Percentiles rank a stretch among this genome's conserved stretches.
Evolutionary conservation across 306 rosid species (phyloP).

Genomic region (Malus asiatica): DNA sequence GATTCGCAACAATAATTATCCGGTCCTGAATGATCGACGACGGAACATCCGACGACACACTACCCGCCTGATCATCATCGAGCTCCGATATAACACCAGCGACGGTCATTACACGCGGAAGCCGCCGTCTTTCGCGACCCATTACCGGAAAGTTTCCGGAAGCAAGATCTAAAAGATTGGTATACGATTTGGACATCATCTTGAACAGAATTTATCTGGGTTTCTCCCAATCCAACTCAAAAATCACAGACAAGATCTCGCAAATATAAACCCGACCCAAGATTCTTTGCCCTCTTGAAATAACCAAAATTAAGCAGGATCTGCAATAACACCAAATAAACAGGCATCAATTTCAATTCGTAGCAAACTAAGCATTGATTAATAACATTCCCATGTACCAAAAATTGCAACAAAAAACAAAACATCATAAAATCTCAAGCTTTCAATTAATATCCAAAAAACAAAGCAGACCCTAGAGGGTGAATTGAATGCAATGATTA

Average conservation of each 20-base stretch:
- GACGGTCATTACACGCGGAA: conserved; percentile 53
- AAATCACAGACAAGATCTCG: conserved; percentile 16
- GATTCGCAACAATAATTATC: conserved; percentile 50
- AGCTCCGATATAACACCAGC: conserved; percentile 55
- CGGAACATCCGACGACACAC: conserved; percentile 52
- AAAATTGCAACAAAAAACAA: background rate
- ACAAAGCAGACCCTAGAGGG: background rate
- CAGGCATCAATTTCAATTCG: conserved; percentile 6
- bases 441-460: background rate
- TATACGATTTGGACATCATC: conserved; percentile 60
- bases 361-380: conserved; percentile 13
- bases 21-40: conserved; percentile 46
- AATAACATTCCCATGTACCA: background rate
- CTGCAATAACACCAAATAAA: conserved; percentile 19
- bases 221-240: conserved; percentile 16
- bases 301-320: conserved; percentile 22
- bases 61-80: conserved; percentile 52
- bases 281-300: conserved; percentile 18
- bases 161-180: conserved; percentile 56
- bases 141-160: conserved; percentile 53
- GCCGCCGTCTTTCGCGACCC: conserved; percentile 48
- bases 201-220: conserved; percentile 7
- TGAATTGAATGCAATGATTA: conserved; percentile 12
- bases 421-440: background rate
- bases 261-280: conserved; percentile 13